Evolutionary conservation across 2,329 filamentous ascomycete species (phyloP), one percentile per base, ranked within the genome.

Genomic region (Aspergillus neoniger): DNA sequence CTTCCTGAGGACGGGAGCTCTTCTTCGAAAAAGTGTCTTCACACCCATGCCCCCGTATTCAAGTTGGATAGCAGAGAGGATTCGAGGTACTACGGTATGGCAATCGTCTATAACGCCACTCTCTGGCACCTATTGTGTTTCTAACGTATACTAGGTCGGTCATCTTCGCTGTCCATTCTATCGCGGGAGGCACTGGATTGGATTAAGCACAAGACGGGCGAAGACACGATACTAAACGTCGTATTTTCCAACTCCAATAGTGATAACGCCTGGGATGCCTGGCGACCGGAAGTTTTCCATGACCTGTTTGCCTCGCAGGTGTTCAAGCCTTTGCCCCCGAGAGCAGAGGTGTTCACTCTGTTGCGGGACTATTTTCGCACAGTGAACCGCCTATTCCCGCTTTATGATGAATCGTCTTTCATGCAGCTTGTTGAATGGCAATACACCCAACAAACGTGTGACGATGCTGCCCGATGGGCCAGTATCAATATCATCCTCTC

Each of bases 121-220:
- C 3, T 17, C 19, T 12, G 17, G 21, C 23, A 44, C 30, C 12
- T 15, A 6, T 12, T 15, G 14, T 23, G 28, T n/a, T 56, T 15
- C 41, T 55, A 49, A 59, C 36, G 21, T 28, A 5, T 7, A 30
- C 8, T 43, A 93, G 91, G 93, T 30, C 96, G 91, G 1, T 96
- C 92, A 0, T 97, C 93, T 4, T 92, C 92, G 12, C 95, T 96
- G 76, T 97, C 93, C 60, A 97, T 98, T 67, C 94, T 98, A 79
- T 97, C 93, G 0, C 92, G 92, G 39, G 95, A 96, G 74, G 94
- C 94, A 41, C 94, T 98, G 58, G 89, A 96, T 73, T 98, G 95
- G 93, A 93, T 98, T 58, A 96, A 96, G 70, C 87, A 91, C 65
- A 96, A 94, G 80, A 96, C 92, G 2, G 94, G 94, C n/a, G 93